These are phyloP conservation scores for Puya raimondii DNA, from an alignment of 176 grass and related monocot species.

Conservation along the genomic window DNA sequence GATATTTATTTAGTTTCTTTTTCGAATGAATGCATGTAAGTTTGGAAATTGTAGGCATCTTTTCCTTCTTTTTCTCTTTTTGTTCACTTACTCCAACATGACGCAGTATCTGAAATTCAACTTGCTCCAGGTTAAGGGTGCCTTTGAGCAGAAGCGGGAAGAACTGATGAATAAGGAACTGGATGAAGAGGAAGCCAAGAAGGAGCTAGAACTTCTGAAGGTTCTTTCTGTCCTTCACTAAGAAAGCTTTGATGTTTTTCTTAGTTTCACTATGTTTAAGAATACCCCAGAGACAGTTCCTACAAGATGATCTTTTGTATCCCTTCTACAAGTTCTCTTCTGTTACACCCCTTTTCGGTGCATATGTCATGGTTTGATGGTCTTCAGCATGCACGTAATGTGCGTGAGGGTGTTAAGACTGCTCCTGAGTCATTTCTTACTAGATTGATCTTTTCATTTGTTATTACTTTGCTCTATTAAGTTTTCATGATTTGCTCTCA, in stretches of 20 bases:
- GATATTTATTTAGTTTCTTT: neutral
- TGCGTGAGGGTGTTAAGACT: too few relatives aligned
- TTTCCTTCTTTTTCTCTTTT: neutral
- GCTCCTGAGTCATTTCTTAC: too few relatives aligned
- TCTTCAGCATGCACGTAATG: too few relatives aligned
- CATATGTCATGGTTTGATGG: neutral
- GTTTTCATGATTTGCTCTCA: slow-evolving; percentile 11
- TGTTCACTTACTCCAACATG: too few relatives aligned
- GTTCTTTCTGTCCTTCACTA: slow-evolving; percentile 15
- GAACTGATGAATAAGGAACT: slow-evolving; percentile 64
- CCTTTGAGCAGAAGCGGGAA: slow-evolving; percentile 57
- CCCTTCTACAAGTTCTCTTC: too few relatives aligned
- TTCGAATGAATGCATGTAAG: neutral
- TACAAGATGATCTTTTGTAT: too few relatives aligned
- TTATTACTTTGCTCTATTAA: neutral
- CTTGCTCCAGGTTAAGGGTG: slow-evolving; percentile 42
- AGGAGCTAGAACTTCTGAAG: slow-evolving; percentile 62
- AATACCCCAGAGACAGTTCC: too few relatives aligned
- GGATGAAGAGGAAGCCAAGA: slow-evolving; percentile 56
- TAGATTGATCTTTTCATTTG: neutral
- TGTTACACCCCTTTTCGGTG: neutral
- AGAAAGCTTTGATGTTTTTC: too few relatives aligned
- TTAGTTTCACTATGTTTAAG: too few relatives aligned
- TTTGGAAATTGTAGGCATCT: neutral
- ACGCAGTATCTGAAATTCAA: slow-evolving; percentile 8